Conservation (phyloP, 2,329 filamentous ascomycete genomes). For the Rutstroemia sp. region DNA sequence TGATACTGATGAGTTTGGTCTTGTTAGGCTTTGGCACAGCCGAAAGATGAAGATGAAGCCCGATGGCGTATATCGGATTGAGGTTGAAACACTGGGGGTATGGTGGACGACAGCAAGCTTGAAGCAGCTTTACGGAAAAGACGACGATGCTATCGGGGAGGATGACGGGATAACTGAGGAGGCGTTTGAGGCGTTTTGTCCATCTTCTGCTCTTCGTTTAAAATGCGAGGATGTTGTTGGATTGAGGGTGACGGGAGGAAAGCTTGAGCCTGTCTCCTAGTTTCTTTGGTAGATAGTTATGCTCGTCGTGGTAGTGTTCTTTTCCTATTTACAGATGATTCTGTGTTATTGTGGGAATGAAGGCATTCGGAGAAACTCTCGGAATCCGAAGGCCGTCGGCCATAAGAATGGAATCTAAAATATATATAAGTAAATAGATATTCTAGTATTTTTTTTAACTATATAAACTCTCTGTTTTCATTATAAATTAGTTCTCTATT, state of each 20-base stretch:
- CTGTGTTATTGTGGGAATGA: no score
- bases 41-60: background rate
- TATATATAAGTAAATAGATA: no score
- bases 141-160: background rate
- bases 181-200: background rate
- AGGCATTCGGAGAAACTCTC: no score
- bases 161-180: background rate
- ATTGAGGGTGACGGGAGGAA: background rate
- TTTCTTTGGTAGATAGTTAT: background rate
- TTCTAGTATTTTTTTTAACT: no score
- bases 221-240: background rate
- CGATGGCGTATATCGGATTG: background rate
- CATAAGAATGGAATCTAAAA: no score
- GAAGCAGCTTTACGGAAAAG: background rate
- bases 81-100: background rate
- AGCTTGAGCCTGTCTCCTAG: background rate
- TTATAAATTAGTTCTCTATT: no score
- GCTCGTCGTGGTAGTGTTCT: no score
- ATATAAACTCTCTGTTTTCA: no score
- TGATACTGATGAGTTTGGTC: background rate
- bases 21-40: background rate
- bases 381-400: no score
- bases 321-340: no score
- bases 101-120: background rate
- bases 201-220: background rate